phyloP scores from a whole-genome alignment of 768 basidiomycete genomes.

The Tricholoma hemisulphureum region DNA sequence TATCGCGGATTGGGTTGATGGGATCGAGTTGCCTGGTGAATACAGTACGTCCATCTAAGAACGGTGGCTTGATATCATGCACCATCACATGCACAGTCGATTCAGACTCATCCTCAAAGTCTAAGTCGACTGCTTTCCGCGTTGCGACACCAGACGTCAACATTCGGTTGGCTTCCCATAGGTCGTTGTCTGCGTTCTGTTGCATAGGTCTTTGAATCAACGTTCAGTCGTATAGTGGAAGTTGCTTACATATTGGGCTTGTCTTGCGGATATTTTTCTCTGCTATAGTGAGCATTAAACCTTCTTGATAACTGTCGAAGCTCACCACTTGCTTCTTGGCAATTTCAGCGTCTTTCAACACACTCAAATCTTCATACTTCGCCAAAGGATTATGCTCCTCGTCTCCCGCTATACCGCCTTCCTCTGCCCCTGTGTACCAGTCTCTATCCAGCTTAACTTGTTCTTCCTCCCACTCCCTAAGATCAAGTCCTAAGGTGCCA shows the following conservation, averaged over 20 bases:
- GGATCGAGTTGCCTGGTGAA: slow-evolving; percentile 97
- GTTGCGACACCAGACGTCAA: slow-evolving; percentile 92
- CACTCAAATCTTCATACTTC: slow-evolving; percentile 85
- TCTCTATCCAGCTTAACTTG: slow-evolving; percentile 89
- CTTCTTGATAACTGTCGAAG: slow-evolving; percentile 7
- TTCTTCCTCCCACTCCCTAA: slow-evolving; percentile 96
- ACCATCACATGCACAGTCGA: slow-evolving; percentile 97
- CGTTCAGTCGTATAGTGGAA: background rate
- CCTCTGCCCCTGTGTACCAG: slow-evolving; percentile 94
- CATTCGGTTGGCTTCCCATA: slow-evolving; percentile 99
- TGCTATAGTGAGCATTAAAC: slow-evolving; percentile 25
- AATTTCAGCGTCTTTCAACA: slow-evolving; percentile 70
- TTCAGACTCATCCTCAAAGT: slow-evolving; percentile 95
- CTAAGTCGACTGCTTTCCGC: slow-evolving; percentile 81
- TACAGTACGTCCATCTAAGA: slow-evolving; percentile 93
- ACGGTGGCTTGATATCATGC: slow-evolving; percentile 95
- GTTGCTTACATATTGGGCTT: slow-evolving; percentile 89
- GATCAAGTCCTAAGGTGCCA: slow-evolving; percentile 62
- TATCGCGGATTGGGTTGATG: slow-evolving; percentile 93
- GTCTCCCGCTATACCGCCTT: slow-evolving; percentile 80
- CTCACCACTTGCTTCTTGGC: slow-evolving; percentile 71
- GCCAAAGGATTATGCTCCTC: slow-evolving; percentile 92
- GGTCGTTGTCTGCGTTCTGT: slow-evolving; percentile 95
- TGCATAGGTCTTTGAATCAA: background rate
- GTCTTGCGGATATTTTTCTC: slow-evolving; percentile 90